Evolutionary conservation across 345 rosid species (phyloP), one percentile per base, ranked within the genome.

Genomic region (Camelina neglecta): DNA sequence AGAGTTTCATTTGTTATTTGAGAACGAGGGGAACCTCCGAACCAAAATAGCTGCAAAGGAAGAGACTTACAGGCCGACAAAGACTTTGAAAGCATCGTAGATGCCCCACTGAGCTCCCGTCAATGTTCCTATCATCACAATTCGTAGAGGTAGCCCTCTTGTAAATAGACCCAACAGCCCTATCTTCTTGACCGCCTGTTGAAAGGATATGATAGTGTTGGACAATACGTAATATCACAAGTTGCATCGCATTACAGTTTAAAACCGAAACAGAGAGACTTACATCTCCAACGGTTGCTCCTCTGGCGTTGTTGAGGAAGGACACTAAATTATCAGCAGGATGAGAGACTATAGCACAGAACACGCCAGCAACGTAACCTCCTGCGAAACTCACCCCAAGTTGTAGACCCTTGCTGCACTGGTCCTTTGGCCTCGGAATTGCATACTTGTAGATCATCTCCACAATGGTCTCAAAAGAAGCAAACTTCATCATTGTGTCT

Each of bases 401-500:
- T 70, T 92, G 99, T 58, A 88, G 84, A 60, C 65, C 2, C 51
- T 89, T 95, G 87, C 92, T 89, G 86, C 99, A 92, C 70, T 92
- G 82, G n/a, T 86, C 87, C 77, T 92, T 95, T 2, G 99, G 97
- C 13, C 66, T 79, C 4, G 98, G 98, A 73, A 90, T 86, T n/a
- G 87, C 92, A 47, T 89, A 76, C 86, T 90, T 92, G 82, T 95
- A 90, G 45, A 95, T 82, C 79, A 79, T 71, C 87, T 95, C 99
- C 59, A 92, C 98, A 67, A 88, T 90, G 73, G 89, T 87, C 83
- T 92, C 97, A 55, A 90, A 95, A 9, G 97, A 92, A 69, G 97
- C 97, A 78, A 95, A 95, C 80, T 95, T 95, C 99, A 92, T 92
- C 99, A 95, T 92, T 0, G 99, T 95, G 83, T 92, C 96, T 95